These are phyloP conservation scores for Calonectria ilicicola DNA, from an alignment of 2,329 filamentous ascomycete species.

Conservation along the genomic window DNA sequence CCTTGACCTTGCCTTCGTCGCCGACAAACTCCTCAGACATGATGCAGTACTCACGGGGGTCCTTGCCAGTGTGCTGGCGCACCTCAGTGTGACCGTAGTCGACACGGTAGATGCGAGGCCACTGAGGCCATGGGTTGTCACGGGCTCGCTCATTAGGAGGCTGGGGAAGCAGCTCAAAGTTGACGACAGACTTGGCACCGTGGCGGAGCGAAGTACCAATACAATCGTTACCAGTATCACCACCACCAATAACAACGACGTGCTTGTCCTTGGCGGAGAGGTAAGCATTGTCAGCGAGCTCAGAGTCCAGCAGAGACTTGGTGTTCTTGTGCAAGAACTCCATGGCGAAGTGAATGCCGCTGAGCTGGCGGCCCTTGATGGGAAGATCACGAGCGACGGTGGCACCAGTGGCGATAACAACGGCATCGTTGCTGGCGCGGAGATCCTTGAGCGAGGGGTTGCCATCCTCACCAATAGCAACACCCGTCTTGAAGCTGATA, in stretches of 20 bases:
- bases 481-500: slow-evolving; percentile 82
- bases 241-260: slow-evolving; percentile 96
- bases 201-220: slow-evolving; percentile 97
- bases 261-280: slow-evolving; percentile 96
- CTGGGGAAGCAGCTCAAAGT: slow-evolving; percentile 96
- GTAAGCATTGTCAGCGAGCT: slow-evolving; percentile 85
- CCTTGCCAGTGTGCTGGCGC: slow-evolving; percentile 94
- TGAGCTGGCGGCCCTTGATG: slow-evolving; percentile 87
- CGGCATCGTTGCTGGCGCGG: slow-evolving; percentile 80
- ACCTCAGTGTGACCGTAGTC: slow-evolving; percentile 98
- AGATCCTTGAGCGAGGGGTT: slow-evolving; percentile 74
- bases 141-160: slow-evolving; percentile 89
- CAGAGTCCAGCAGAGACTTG: slow-evolving; percentile 94
- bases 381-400: slow-evolving; percentile 94
- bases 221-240: slow-evolving; percentile 98
- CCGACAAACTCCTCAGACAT: slow-evolving; percentile 98
- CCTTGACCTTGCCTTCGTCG: slow-evolving; percentile 91
- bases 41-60: slow-evolving; percentile 96
- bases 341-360: slow-evolving; percentile 97
- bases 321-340: slow-evolving; percentile 98
- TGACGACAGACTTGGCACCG: slow-evolving; percentile 94
- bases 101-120: slow-evolving; percentile 98
- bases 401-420: slow-evolving; percentile 91
- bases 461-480: slow-evolving; percentile 81
- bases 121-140: slow-evolving; percentile 98